Evolutionary conservation across 495 filamentous ascomycete genomes (phyloP).

Genomic region (Antarctomyces pellizariae): DNA sequence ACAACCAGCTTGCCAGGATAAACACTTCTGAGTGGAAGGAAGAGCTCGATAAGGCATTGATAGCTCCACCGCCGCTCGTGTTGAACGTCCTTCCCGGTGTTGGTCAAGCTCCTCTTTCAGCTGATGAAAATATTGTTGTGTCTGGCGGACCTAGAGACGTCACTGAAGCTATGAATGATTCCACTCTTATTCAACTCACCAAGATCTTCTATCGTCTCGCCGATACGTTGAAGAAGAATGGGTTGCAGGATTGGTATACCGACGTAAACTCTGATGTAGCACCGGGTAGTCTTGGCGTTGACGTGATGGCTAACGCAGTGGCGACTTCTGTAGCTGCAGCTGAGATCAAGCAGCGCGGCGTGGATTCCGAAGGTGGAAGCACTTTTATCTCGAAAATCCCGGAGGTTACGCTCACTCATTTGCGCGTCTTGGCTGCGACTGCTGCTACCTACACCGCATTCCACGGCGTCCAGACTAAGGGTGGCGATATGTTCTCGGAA

Average conservation of each 20-base stretch:
- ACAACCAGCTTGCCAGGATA: too few species aligned
- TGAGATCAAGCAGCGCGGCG: slow-evolving; percentile 80
- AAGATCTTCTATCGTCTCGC: too few species aligned
- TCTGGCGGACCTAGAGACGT: too few species aligned
- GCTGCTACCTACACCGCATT: slow-evolving; percentile 63
- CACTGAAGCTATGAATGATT: too few species aligned
- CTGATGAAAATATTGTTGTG: slow-evolving; percentile 3
- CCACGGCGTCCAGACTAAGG: slow-evolving; percentile 35
- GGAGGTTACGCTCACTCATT: slow-evolving; percentile 55
- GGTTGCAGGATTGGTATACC: too few species aligned
- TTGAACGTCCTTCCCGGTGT: too few species aligned
- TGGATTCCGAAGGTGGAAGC: slow-evolving; percentile 47
- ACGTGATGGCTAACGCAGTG: slow-evolving; percentile 47
- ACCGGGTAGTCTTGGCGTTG: too few species aligned
- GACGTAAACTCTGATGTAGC: too few species aligned
- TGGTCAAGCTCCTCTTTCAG: too few species aligned
- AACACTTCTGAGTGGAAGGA: too few species aligned
- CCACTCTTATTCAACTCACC: slow-evolving; percentile 15
- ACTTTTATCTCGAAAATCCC: slow-evolving; percentile 73
- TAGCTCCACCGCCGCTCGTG: too few species aligned
- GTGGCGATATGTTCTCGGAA: slow-evolving; percentile 32
- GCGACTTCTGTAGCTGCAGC: slow-evolving; percentile 76
- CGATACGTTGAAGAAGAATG: slow-evolving; percentile 32
- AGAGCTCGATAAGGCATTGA: too few species aligned
- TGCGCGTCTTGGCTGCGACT: slow-evolving; percentile 81